Evolutionary conservation across 2,329 filamentous ascomycete genomes (phyloP), one percentile per base, ranked within the genome.

Genomic region (Aspergillus sojae): DNA sequence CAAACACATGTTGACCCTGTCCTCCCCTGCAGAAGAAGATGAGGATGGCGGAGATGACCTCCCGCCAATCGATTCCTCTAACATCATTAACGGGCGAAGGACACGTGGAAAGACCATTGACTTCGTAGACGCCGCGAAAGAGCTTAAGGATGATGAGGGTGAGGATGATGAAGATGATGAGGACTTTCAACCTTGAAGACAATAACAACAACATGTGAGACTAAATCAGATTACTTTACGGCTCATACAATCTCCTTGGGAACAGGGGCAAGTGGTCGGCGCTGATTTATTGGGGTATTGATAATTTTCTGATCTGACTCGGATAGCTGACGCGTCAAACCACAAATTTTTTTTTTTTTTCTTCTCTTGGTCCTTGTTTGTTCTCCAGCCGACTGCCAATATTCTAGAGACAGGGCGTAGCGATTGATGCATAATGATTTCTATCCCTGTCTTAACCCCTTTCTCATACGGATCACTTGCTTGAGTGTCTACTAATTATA

Each of bases 91-190:
- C 68, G 90, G 90, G 67, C 88, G 89, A 72, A 94, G 95, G 79
- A 98, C 94, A 67, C 94, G 94, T 75, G 94, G 94, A 76, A 92
- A 92, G 80, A 86, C 89, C 75, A 97, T 98, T 77, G 92, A 98
- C 85, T 98, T 92, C 81, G 91, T 91, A 74, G 93, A 96, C 83
- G 94, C 94, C 23, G 93, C 92, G 30, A 85, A 91, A 80, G 89
- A 96, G 79, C 86, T 91, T 34, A 92, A 93, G 52, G 90, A 88
- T 53, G 88, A 86, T 28, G 82, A 85, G 45, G 85, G 86, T 76
- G 81, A 84, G 39, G 85, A 85, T 60, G 88, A 89, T 65, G 90
- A 91, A 67, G 78, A 82, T 59, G 81, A 80, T 63, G 79, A 82
- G 62, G 80, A 80, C 65, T 76, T 78, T 57, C 68, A 75, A 32